Conservation (phyloP, 345 rosid species). For the Rhodomyrtus tomentosa region DNA sequence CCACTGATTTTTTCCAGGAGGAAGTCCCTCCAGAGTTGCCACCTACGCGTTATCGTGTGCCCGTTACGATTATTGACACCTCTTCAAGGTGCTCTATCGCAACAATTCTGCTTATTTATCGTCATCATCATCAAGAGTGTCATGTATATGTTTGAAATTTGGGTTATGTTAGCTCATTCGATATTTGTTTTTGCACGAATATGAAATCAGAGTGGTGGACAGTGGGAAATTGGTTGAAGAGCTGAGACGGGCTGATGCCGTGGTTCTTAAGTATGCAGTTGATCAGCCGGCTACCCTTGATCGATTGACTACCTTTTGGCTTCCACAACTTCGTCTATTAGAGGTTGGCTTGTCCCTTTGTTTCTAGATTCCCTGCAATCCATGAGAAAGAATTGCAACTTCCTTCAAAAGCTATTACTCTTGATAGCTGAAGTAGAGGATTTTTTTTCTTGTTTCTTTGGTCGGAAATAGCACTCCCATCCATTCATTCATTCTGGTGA, state of each 20-base stretch:
- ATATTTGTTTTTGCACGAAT: not conserved
- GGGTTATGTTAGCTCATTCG: not conserved
- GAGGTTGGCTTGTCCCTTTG: slow-evolving; percentile 14
- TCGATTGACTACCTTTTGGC: slow-evolving; percentile 60
- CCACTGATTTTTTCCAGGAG: slow-evolving; percentile 44
- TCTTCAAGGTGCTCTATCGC: slow-evolving; percentile 46
- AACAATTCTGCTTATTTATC: not conserved
- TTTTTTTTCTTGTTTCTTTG: too few relatives aligned
- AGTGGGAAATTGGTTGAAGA: slow-evolving; percentile 48
- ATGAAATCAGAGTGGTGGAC: slow-evolving; percentile 41
- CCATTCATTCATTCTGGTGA: not conserved
- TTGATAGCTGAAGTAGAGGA: not conserved
- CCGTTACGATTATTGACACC: slow-evolving; percentile 80
- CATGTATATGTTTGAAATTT: not conserved
- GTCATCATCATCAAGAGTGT: not conserved
- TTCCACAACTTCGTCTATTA: slow-evolving; percentile 48
- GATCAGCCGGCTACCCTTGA: slow-evolving; percentile 47
- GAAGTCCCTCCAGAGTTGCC: slow-evolving; percentile 61
- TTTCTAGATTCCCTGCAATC: not conserved
- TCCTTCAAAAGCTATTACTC: not conserved
- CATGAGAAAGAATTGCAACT: not conserved
- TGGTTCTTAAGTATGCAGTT: slow-evolving; percentile 62
- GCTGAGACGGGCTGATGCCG: slow-evolving; percentile 62
- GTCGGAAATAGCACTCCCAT: not conserved
- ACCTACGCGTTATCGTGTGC: slow-evolving; percentile 58